These are phyloP conservation scores for Suillus hirtellus DNA, from an alignment of 768 basidiomycete species.

Conservation along the genomic window DNA sequence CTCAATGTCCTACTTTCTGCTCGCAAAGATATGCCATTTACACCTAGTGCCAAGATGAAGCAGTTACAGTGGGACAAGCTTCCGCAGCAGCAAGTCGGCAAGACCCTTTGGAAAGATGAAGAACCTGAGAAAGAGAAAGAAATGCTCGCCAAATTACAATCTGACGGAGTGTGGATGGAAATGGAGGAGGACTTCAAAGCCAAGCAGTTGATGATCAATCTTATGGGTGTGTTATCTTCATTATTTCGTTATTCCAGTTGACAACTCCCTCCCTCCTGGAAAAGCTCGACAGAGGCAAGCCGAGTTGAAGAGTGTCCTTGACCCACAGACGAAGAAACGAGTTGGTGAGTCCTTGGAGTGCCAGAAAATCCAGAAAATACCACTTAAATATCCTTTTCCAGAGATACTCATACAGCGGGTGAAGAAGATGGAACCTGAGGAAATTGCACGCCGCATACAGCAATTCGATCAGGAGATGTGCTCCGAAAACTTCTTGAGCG, in stretches of 20 bases:
- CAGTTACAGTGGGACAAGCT: conserved; percentile 99
- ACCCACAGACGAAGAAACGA: conserved; percentile 88
- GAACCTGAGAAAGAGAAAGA: conserved; percentile 65
- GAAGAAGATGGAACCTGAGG: conserved; percentile 81
- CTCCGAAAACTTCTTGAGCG: conserved; percentile 85
- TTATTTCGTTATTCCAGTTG: neutral
- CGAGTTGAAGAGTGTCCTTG: conserved; percentile 88
- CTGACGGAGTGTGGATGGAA: conserved; percentile 88
- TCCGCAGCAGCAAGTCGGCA: conserved; percentile 80
- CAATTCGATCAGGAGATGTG: conserved; percentile 88
- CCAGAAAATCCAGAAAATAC: neutral
- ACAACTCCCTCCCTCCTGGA: neutral
- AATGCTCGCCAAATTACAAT: conserved; percentile 78
- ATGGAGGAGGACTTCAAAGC: conserved; percentile 99
- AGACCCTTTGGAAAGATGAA: conserved; percentile 85
- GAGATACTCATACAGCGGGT: conserved; percentile 92
- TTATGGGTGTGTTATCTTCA: conserved; percentile 62
- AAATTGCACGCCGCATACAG: conserved; percentile 80
- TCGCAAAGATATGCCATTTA: conserved; percentile 84
- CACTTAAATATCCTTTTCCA: conserved; percentile 30
- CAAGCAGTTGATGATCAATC: conserved; percentile 88
- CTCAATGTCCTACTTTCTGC: conserved; percentile 55
- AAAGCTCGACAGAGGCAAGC: conserved; percentile 81
- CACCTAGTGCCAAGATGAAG: conserved; percentile 92
- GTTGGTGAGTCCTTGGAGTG: conserved; percentile 63